Evolutionary conservation across 2,329 filamentous ascomycete genomes (phyloP).

Genomic region (Ophiostoma sp.): DNA sequence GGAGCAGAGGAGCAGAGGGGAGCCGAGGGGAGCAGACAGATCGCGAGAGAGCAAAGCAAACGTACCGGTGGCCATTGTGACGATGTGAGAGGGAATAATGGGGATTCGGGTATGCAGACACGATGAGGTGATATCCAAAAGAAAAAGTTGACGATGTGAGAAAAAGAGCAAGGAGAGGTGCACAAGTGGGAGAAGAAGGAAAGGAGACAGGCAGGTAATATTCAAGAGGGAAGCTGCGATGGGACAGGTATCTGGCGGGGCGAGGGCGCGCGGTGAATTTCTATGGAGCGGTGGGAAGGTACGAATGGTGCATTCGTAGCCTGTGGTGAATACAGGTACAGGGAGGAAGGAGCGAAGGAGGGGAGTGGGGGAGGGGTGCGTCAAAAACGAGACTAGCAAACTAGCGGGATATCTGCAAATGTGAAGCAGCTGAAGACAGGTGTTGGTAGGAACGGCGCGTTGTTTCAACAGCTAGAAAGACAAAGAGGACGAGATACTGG

Average conservation of each 20-base stretch:
- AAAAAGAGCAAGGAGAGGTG: not conserved
- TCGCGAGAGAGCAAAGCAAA: not conserved
- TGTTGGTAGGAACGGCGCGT: not conserved
- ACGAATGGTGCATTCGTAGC: not conserved
- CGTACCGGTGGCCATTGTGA: slow-evolving; percentile 13
- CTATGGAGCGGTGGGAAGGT: not conserved
- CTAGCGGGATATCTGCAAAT: slow-evolving; percentile 3
- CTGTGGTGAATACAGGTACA: not conserved
- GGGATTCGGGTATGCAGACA: slow-evolving; percentile 9
- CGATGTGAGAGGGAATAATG: not conserved
- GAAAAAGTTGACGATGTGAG: not conserved
- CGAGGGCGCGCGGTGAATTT: slow-evolving; percentile 10
- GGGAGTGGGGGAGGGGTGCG: slow-evolving; percentile 9
- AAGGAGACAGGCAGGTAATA: slow-evolving; percentile 3
- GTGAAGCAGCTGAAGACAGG: slow-evolving; percentile 11
- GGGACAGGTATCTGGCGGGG: slow-evolving; percentile 13
- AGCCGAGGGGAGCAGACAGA: not conserved
- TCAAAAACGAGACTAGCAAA: slow-evolving; percentile 1
- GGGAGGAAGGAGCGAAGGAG: slow-evolving; percentile 10
- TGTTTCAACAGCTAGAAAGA: not conserved
- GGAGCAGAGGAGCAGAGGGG: not conserved
- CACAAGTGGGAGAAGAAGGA: slow-evolving; percentile 14
- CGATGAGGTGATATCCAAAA: slow-evolving; percentile 11
- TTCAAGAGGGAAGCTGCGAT: slow-evolving; percentile 12
- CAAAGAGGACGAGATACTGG: not conserved